Percentiles rank a stretch among this genome's conserved stretches.
Conservation (phyloP, 768 basidiomycete genomes). For the Boletus reticuloceps region DNA sequence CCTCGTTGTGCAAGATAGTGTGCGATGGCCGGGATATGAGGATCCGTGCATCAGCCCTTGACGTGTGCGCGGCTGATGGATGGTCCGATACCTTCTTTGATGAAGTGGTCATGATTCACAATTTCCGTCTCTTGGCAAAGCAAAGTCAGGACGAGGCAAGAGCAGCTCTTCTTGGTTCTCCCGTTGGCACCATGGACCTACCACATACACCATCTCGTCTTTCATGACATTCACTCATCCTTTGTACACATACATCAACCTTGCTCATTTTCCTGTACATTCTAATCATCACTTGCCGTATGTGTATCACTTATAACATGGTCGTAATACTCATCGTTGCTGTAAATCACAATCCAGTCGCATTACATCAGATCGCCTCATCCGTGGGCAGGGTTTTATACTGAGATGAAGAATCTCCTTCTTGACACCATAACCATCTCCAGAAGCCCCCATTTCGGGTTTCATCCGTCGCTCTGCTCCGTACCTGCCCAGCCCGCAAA, state of each 20-base stretch:
- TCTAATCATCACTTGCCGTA: constrained; percentile 31
- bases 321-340: constrained; percentile 28
- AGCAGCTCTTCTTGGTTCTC: constrained; percentile 25
- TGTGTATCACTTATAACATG: constrained; percentile 34
- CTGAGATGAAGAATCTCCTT: constrained; percentile 7
- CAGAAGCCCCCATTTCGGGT: constrained; percentile 23
- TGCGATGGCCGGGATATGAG: constrained; percentile 43
- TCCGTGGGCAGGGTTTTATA: constrained; percentile 14
- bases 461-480: constrained; percentile 23
- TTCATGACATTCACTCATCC: constrained; percentile 26
- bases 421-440: constrained; percentile 21
- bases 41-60: constrained; percentile 47
- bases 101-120: constrained; percentile 57
- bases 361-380: constrained; percentile 22
- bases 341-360: constrained; percentile 25
- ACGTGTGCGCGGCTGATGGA: constrained; percentile 40
- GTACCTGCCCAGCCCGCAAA: constrained; percentile 69
- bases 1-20: constrained; percentile 33
- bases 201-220: constrained; percentile 14
- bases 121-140: constrained; percentile 41
- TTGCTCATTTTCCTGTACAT: constrained; percentile 34
- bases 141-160: constrained; percentile 37
- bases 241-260: constrained; percentile 29
- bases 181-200: constrained; percentile 23
- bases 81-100: constrained; percentile 66